Base-by-base conservation (phyloP, 139 green algal species). In the Micractinium conductrix region DNA sequence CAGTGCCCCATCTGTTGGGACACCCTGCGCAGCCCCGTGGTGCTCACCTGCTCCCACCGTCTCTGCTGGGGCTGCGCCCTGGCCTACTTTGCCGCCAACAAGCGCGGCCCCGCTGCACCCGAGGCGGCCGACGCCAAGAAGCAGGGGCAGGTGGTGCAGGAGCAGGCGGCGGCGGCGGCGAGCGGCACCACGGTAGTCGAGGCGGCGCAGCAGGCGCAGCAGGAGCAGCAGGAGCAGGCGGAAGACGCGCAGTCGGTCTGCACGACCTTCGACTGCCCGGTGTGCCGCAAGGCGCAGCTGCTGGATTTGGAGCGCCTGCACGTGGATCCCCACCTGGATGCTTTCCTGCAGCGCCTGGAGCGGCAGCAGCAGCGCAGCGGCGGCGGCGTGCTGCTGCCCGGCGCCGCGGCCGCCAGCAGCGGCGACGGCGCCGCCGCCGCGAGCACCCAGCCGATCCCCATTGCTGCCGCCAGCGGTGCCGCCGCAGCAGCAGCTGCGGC, bases 61-160 rank as follows among this genome's bases (percentile, higher is more conserved):
- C 97, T 97, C 90, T 98, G 95, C 91, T 96, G 94, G 94, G 91
- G 91, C 55, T 98, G 95, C 90, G 72, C 96, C 85, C 89, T 97
- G 0, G 70, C 86, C 2, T 78, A 92, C 74, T 88, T 84, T 67
- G 58, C 76, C 4, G 62, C 75, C 3, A 28, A 43, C 5, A 22
- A 55, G 62, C 10, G 48, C 45, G 17, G 48, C 21, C 22, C 10
- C 35, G 5, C 19, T 14, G 60, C 44, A 10, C 7, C 4, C 33
- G 33, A 6, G 68, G 16, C 68, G 12, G 28, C 37, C 58, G 80
- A 48, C 22, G 35, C 14, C 65, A 50, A 67, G 73, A 22, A 75
- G 65, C 67, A 55, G 40, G 6, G 37, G 68, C 37, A 38, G 60
- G 40, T 14, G 30, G 78, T n/a, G 40, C 28, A 35, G 53, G 6